Percentiles rank a stretch among this genome's conserved stretches.
Evolutionary conservation across 208 protist genomes (phyloP).

Genomic region (Entamoeba histolytica): DNA sequence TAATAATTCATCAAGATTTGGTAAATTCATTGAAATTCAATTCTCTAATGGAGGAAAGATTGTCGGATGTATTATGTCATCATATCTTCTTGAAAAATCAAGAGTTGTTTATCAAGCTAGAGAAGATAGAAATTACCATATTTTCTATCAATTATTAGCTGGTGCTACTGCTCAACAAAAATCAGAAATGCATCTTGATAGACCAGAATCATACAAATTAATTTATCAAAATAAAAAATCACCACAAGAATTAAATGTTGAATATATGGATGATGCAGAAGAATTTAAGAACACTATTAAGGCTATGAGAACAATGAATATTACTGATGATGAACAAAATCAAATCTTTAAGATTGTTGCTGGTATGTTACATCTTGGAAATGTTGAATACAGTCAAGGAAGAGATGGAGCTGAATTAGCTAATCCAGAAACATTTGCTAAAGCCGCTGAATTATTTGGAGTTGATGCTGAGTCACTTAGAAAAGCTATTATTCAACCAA

Average conservation of each 20-base stretch:
- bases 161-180: slow-evolving; percentile 19
- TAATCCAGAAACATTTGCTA: background rate
- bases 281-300: background rate
- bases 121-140: slow-evolving; percentile 71
- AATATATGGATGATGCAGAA: background rate
- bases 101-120: slow-evolving; percentile 57
- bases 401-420: background rate
- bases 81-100: slow-evolving; percentile 70
- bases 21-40: slow-evolving; percentile 54
- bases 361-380: slow-evolving; percentile 1
- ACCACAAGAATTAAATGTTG: background rate
- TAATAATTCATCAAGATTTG: slow-evolving; percentile 31
- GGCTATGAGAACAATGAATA: background rate
- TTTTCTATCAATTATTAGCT: slow-evolving; percentile 66
- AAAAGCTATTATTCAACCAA: background rate
- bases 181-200: background rate
- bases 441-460: background rate
- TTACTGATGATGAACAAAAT: background rate
- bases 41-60: slow-evolving; percentile 39
- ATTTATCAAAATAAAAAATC: background rate
- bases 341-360: background rate
- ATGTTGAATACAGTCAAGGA: background rate
- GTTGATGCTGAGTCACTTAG: background rate
- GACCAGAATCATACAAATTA: background rate
- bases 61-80: slow-evolving; percentile 23